Percentiles rank a stretch among this genome's conserved stretches.
Conservation (phyloP, 495 filamentous ascomycete genomes). For the Stereocaulon alpinum region DNA sequence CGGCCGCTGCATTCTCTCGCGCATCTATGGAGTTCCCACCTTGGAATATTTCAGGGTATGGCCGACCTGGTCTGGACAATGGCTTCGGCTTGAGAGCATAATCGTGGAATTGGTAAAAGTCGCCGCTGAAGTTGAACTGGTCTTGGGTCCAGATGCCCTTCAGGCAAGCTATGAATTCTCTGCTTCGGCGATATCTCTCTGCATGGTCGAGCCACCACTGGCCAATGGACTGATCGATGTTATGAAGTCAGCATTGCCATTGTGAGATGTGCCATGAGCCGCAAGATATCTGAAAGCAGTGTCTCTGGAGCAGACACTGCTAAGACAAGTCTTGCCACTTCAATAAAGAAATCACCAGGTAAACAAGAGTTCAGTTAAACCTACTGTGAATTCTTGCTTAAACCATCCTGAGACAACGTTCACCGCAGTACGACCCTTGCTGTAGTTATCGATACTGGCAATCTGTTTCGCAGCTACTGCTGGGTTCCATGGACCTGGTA, state of each 20-base stretch:
- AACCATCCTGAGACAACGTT: slow-evolving; percentile 43
- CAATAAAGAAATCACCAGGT: no score
- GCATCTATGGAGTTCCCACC: slow-evolving; percentile 40
- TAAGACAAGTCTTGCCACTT: no score
- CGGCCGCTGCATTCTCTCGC: slow-evolving; percentile 33
- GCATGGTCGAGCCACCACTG: slow-evolving; percentile 44
- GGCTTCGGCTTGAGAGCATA: slow-evolving; percentile 39
- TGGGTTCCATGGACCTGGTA: slow-evolving; percentile 42
- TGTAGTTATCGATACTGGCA: slow-evolving; percentile 40
- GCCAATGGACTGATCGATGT: slow-evolving; percentile 35
- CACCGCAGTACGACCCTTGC: slow-evolving; percentile 36
- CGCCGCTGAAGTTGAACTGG: slow-evolving; percentile 36
- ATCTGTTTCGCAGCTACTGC: slow-evolving; percentile 41
- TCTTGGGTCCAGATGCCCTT: slow-evolving; percentile 39
- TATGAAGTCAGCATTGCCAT: no score
- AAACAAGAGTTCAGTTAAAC: no score
- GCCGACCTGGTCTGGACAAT: slow-evolving; percentile 26
- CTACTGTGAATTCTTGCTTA: slow-evolving; percentile 42
- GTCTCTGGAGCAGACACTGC: no score
- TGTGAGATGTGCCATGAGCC: no score
- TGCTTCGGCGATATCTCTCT: slow-evolving; percentile 37
- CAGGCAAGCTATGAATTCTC: slow-evolving; percentile 39
- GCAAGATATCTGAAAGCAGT: no score
- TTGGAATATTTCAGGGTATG: slow-evolving; percentile 40
- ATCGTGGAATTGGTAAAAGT: slow-evolving; percentile 41